Base-by-base conservation (phyloP, 2,329 filamentous ascomycete species). In the Claviceps sp. region DNA sequence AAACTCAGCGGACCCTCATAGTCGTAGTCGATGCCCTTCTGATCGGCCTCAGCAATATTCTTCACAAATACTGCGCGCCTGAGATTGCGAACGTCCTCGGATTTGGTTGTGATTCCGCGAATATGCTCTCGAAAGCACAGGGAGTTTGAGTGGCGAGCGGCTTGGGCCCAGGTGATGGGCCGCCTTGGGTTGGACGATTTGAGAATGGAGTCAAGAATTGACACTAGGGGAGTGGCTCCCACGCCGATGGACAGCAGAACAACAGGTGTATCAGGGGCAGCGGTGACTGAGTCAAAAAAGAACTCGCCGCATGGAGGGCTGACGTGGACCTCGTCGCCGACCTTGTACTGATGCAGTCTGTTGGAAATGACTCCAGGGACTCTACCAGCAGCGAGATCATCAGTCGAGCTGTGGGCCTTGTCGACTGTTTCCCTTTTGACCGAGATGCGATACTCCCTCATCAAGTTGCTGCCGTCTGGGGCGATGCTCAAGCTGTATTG, bases 401-500 rank as follows among this genome's bases (percentile, higher is more conserved):
- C 64, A 11, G 57, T 9, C 2, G 59, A 52, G 4, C 59, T 58
- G 29, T 60, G 16, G 34, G 39, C 42, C 2, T 39, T 52, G 36
- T 61, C 59, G 14, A 62, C 47, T 2, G 62, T 61, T 38, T 76
- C 80, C 56, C 79, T 84, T 74, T 89, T 90, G 55, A 91, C 81
- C 57, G 79, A 85, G 68, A 91, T 81, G 51, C 86, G 78, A 67
- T 87, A 87, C 65, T 80, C 76, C 16, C 71, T 69, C 7, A 73
- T 69, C 6, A 73, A 74, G 47, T 74, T 71, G n/a, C 58, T 59
- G 23, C 58, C 58, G 23, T 57, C 57, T 4, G 73, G 71, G 2
- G 68, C 72, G 58, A 86, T 80, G 60, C 79, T 85, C 52, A 91
- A 71, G 46, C 81, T 86, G 70, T 88, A 91, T 70, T 91, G 86